Base-by-base conservation (phyloP, 208 protist genomes). In the Leishmania gerbilli region DNA sequence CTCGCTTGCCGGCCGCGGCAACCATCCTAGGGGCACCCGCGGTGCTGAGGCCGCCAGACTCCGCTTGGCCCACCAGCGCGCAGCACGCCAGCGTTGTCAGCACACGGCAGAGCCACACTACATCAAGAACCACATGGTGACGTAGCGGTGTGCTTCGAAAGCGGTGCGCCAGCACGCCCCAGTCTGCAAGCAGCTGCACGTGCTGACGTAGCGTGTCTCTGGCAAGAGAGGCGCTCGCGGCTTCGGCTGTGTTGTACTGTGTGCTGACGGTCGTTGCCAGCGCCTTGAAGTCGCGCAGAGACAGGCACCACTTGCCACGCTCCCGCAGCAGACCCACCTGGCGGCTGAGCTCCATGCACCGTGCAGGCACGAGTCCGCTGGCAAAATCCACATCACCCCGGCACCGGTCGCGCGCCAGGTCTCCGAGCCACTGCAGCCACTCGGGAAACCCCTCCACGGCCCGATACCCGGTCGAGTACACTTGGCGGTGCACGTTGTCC, bases 171-270 rank as follows among this genome's bases (percentile, higher is more conserved):
- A 97, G 76, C 17, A 92, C 69, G 6, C 91, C 90, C 87, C 91
- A 94, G 67, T 89, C 88, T 1, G 78, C 55, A 31, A 97, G 83
- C 34, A 97, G 87, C 76, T 97, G 91, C 62, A 92, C 94, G 82
- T 97, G 93, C 2, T 64, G 71, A 55, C 92, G 90, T 27, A 97
- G 85, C 34, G 88, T 81, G 31, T 90, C 85, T 42, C 82, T 58
- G n/a, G 82, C 82, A 13, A 79, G 24, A 8, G 71, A 17, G 64
- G 27, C 1, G 19, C 17, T 19, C 42, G 62, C 53, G 51, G 77
- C 60, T 40, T 58, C 55, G 37, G 4, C 64, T 2, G 56, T 34
- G 40, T 87, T 76, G 74, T 95, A 93, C 21, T 85, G 77, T 13
- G 77, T 58, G 74, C 92, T 89, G 34, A 95, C 84, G 27, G 75